Percentiles rank a stretch among this genome's conserved stretches.
phyloP scores from a whole-genome alignment of 495 filamentous ascomycete genomes.

The Pyronema domesticum region DNA sequence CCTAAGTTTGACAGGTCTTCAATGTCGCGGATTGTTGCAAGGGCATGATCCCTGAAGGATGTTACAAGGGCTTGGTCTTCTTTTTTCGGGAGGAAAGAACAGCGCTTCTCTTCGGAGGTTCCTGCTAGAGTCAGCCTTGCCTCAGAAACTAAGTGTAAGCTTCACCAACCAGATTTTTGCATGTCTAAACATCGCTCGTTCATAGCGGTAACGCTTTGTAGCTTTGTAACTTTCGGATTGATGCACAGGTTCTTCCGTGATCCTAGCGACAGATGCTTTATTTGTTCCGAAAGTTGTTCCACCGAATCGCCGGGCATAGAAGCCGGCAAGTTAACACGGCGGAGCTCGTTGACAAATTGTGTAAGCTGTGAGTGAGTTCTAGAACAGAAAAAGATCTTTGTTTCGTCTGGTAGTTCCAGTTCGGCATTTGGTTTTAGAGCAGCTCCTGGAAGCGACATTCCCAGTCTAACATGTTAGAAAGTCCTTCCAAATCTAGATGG shows the following conservation, averaged over 20 bases:
- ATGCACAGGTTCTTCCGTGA: constrained; percentile 90
- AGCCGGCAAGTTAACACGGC: constrained; percentile 61
- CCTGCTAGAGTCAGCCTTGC: constrained; percentile 4
- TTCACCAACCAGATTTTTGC: constrained; percentile 47
- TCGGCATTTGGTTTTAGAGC: constrained; percentile 33
- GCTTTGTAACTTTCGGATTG: constrained; percentile 56
- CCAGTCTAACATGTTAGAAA: constrained; percentile 18
- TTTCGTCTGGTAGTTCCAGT: constrained; percentile 36
- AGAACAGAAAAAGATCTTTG: constrained; percentile 86
- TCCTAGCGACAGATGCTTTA: constrained; percentile 77
- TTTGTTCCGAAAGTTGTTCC: constrained; percentile 33
- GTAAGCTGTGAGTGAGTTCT: constrained; percentile 87
- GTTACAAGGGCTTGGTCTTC: constrained; percentile 53
- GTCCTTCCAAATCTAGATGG: neutral
- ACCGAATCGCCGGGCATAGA: constrained; percentile 25
- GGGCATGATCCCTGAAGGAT: constrained; percentile 70
- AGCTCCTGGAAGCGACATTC: constrained; percentile 15
- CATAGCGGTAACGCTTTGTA: constrained; percentile 62
- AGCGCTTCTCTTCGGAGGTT: constrained; percentile 45
- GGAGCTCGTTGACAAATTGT: constrained; percentile 82
- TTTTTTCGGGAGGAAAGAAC: constrained; percentile 59
- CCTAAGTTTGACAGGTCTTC: constrained; percentile 73
- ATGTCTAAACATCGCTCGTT: constrained; percentile 90
- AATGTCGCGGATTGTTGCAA: constrained; percentile 80
- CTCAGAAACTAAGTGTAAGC: constrained; percentile 2